phyloP scores from a whole-genome alignment of 73 alveolate genomes.

The Urostyla sp. region DNA sequence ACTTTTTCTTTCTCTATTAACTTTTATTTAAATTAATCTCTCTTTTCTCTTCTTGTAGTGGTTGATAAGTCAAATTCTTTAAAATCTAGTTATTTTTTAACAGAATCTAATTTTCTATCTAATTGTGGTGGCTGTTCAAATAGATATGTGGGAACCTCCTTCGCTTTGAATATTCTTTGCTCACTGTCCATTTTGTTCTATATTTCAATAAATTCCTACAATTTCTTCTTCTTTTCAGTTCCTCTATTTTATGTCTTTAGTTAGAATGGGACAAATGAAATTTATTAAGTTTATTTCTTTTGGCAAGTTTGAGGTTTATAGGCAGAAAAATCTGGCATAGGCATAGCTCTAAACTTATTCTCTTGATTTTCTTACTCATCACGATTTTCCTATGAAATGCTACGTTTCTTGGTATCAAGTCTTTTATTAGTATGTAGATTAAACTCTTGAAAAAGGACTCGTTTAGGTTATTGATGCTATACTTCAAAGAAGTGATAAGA shows the following conservation, averaged over 20 bases:
- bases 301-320: slow-evolving; percentile 46
- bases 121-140: neutral
- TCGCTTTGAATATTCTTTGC: slow-evolving; percentile 32
- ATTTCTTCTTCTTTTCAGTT: slow-evolving; percentile 10
- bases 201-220: neutral
- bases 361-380: slow-evolving; percentile 7
- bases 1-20: slow-evolving; percentile 34
- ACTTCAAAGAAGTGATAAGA: slow-evolving; percentile 38
- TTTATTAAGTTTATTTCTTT: neutral
- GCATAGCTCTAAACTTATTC: slow-evolving; percentile 19
- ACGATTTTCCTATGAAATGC: slow-evolving; percentile 6
- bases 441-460: slow-evolving; percentile 22
- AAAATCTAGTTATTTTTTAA: neutral
- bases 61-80: slow-evolving; percentile 30
- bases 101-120: neutral
- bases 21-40: slow-evolving; percentile 30
- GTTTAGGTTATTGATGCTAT: slow-evolving; percentile 15
- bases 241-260: slow-evolving; percentile 36
- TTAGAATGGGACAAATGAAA: slow-evolving; percentile 4
- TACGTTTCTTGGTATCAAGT: neutral
- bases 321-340: slow-evolving; percentile 43
- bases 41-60: neutral
- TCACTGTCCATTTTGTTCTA: neutral
- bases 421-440: slow-evolving; percentile 25
- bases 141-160: neutral